Base-by-base conservation (phyloP, 192 early-diverging fungal genomes). In the Geosiphon pyriformis region DNA sequence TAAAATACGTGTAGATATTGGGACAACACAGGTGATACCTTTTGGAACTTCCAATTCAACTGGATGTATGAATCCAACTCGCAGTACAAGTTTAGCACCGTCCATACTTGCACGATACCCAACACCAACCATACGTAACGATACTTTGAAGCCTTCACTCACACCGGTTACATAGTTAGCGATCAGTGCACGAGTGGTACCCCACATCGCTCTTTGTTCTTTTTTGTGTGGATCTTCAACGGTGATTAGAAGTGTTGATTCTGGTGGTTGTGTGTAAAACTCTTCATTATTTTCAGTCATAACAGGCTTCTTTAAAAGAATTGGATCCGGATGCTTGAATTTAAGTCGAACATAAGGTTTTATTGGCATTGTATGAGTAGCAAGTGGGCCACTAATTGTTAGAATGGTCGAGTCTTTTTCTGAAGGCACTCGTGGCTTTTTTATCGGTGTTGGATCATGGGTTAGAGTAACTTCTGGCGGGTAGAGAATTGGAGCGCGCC, bases 201-300 rank as follows among this genome's bases (percentile, higher is more conserved):
- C 96, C 96, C 96, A 99, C 92, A 98, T 95, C 59, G 85, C 77
- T 61, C 83, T 70, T 74, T 99, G 94, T 50, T 86, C 80, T 69
- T 88, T 87, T 61, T 83, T 71, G n/a, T 67, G 61, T 12, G 80
- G 72, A 66, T 94, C 81, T 11, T 70, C 54, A 2, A 97, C 79
- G 0, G 35, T 55, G 6, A 93, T 71, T 58, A 73, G 71, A 32
- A 84, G 61, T 34, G 78, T 82, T 52, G 67, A 56, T 63, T 84
- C 82, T 23, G 58, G 59, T 8, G 62, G 61, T 2, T 68, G 50
- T 58, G 64, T 51, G 11, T 22, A 48, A 0, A 42, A 37, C 12
- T 35, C 52, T 48, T 73, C 47, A 60, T 61, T 32, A 42, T 42
- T 35, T 47, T 29, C 64, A 52, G 42, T 55, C 50, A 65, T 37